Conservation (phyloP, 768 basidiomycete species). For the Suillus cothurnatus region DNA sequence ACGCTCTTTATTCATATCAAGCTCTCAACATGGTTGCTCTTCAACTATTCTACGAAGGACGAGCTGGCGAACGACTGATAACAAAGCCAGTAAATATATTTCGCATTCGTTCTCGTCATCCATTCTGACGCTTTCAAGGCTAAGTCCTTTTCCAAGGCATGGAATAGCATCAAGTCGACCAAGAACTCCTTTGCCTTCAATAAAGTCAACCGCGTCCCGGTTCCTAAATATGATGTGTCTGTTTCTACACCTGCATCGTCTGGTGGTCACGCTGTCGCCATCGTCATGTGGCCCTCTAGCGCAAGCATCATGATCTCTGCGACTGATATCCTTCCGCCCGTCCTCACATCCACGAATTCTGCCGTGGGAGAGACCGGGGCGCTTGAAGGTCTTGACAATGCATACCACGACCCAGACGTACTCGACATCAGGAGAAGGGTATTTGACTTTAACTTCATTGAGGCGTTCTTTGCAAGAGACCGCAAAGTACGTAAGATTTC, state of each 20-base stretch:
- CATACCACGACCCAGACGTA: slow-evolving; percentile 12
- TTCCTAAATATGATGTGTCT: background rate
- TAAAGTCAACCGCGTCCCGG: background rate
- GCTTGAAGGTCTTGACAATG: background rate
- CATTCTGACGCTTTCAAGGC: background rate
- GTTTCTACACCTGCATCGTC: background rate
- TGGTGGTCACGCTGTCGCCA: background rate
- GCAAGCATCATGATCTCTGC: slow-evolving; percentile 10
- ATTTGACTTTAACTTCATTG: background rate
- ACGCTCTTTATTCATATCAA: background rate
- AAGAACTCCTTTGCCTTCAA: background rate
- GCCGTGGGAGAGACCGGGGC: background rate
- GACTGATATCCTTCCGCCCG: slow-evolving; percentile 7
- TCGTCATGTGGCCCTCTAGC: slow-evolving; percentile 2
- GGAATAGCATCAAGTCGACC: background rate
- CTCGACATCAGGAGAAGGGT: slow-evolving; percentile 11
- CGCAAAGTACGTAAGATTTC: slow-evolving; percentile 2
- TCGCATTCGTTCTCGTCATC: background rate
- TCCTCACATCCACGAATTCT: background rate
- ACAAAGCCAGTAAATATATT: background rate
- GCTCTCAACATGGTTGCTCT: background rate
- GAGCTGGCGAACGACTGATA: background rate
- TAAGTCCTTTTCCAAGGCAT: background rate
- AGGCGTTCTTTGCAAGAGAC: slow-evolving; percentile 3
- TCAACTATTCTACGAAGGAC: background rate